Evolutionary conservation across 805 yeast species (phyloP).

Genomic region (Saccharomyces mikatae): DNA sequence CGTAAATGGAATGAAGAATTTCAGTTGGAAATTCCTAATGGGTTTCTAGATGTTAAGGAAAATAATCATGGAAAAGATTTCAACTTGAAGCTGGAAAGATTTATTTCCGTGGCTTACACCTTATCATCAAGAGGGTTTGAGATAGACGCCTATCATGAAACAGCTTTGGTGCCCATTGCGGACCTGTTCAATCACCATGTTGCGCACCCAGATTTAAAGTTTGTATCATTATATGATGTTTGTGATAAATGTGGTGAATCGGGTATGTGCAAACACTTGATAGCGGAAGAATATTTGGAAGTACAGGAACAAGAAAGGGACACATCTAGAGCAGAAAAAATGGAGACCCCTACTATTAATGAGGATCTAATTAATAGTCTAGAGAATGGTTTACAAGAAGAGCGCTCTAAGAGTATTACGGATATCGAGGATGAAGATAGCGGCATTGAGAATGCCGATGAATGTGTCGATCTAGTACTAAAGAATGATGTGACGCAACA

Average conservation of each 20-base stretch:
- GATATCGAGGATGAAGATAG: conserved; percentile 17
- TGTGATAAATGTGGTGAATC: conserved; percentile 44
- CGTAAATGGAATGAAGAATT: conserved; percentile 27
- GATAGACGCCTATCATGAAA: conserved; percentile 65
- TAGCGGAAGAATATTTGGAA: conserved; percentile 16
- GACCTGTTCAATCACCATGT: conserved; percentile 74
- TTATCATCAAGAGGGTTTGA: conserved; percentile 75
- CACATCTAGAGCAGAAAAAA: neutral
- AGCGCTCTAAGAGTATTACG: conserved; percentile 7
- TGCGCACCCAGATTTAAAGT: conserved; percentile 55
- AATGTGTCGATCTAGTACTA: conserved; percentile 66
- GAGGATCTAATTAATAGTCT: conserved; percentile 26
- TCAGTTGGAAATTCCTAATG: conserved; percentile 25
- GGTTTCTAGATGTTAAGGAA: conserved; percentile 20
- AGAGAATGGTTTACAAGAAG: conserved; percentile 18
- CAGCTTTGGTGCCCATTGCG: conserved; percentile 83
- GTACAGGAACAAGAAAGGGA: conserved; percentile 3
- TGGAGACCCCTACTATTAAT: conserved; percentile 11
- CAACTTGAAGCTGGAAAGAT: conserved; percentile 33
- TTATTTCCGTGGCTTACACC: conserved; percentile 51
- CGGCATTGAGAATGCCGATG: conserved; percentile 30
- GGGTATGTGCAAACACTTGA: conserved; percentile 35
- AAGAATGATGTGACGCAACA: conserved; percentile 37
- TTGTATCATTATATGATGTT: conserved; percentile 48
- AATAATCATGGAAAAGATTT: conserved; percentile 18